Evolutionary conservation across 208 protist genomes (phyloP), one percentile per base, ranked within the genome.

Genomic region (Crithidia thermophila): DNA sequence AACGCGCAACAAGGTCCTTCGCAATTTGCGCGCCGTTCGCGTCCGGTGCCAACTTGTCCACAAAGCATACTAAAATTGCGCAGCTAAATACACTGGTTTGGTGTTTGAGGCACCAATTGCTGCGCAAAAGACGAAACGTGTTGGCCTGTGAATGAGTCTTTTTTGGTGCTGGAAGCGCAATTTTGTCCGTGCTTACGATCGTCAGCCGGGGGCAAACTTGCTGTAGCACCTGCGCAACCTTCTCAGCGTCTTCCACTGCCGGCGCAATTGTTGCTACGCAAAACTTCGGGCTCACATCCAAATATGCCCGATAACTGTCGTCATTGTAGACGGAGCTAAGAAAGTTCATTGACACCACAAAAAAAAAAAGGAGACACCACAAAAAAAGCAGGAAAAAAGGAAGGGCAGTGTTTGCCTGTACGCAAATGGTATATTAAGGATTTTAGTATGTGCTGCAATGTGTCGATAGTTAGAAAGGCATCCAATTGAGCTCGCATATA

Each of bases 281-380:
- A 57, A 89, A 80, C 10, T 18, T 57, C 7, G 83, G 83, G 36
- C 49, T 69, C 33, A 30, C 60, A 46, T 84, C 61, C 2, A 77
- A 47, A 39, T 89, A 84, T 20, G 47, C 34, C 11, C 67, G 42
- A 64, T 89, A 89, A 36, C 30, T 42, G 14, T 67, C 63, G 51
- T 85, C 83, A 20, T 42, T 72, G 50, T 89, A 85, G 0, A 81
- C 16, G 4, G 64, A 33, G 30, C 50, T 65, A 11, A 89, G 72
- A 67, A 77, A 69, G 42, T 89, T 75, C 83, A 88, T 88, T 57
- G 33, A 13, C 6, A 11, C 16, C 4, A 56, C 1, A 21, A 40
- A 40, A 23, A 25, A 25, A 4, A 25, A 58, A 62, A 8, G 55
- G n/a, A 74, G 45, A 72, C 60, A 76, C 2, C n/a, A 56, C 7